These are phyloP conservation scores for Cystobasidium pallidum DNA, from an alignment of 1,284 basidiomycete species.

Conservation along the genomic window DNA sequence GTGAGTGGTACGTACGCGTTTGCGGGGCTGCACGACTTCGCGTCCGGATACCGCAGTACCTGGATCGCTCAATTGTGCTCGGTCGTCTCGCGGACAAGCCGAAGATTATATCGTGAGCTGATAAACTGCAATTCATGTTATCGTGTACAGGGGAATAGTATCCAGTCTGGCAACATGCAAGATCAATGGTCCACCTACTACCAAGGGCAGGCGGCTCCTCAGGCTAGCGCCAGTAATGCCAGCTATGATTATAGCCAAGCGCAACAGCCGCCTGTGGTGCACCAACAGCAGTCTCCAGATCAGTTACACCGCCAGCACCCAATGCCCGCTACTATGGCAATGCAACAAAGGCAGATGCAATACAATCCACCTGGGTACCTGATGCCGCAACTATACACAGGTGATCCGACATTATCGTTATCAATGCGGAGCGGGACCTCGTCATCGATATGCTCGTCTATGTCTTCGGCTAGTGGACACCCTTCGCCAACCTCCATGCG, in stretches of 20 bases:
- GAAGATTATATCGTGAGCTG: not conserved
- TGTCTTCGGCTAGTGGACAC: conserved; percentile 18
- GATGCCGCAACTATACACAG: conserved; percentile 19
- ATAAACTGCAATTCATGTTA: not conserved
- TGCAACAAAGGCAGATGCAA: conserved; percentile 3
- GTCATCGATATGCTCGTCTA: conserved; percentile 15
- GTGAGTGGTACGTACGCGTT: not conserved
- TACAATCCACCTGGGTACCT: not conserved
- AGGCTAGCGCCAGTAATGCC: conserved; percentile 14
- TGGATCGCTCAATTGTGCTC: conserved; percentile 3
- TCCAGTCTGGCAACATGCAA: not conserved
- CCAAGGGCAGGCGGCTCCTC: conserved; percentile 20
- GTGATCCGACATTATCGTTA: conserved; percentile 1
- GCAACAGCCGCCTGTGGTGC: not conserved
- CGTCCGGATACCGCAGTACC: not conserved
- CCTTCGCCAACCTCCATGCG: conserved; percentile 36
- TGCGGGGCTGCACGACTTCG: not conserved
- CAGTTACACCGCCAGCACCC: conserved; percentile 5
- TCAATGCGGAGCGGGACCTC: conserved; percentile 14
- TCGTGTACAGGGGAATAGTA: not conserved
- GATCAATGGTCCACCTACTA: conserved; percentile 26
- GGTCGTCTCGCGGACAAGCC: not conserved
- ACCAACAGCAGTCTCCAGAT: conserved; percentile 3
- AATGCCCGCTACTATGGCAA: conserved; percentile 4
- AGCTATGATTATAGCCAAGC: conserved; percentile 18